phyloP scores from a whole-genome alignment of 1,139 yeast species.

The Yamadazyma atlantica region DNA sequence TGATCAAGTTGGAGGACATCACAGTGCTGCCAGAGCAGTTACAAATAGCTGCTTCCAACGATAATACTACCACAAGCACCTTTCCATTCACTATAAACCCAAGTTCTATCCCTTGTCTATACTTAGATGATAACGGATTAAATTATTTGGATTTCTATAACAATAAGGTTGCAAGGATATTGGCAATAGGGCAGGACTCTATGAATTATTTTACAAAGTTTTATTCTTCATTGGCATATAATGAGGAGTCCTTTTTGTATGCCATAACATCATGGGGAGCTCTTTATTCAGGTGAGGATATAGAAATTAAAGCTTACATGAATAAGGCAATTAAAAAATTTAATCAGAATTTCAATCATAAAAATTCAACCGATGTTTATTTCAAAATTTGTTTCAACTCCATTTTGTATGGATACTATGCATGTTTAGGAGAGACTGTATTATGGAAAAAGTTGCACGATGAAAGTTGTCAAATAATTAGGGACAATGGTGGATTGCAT shows the following conservation, averaged over 20 bases:
- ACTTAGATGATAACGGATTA: conserved; percentile 18
- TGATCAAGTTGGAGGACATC: background rate
- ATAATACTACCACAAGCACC: background rate
- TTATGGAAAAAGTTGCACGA: conserved; percentile 32
- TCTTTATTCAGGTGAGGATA: conserved; percentile 20
- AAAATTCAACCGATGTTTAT: conserved; percentile 5
- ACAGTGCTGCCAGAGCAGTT: background rate
- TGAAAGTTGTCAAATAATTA: conserved; percentile 42
- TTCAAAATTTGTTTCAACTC: conserved; percentile 11
- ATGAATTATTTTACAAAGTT: conserved; percentile 46
- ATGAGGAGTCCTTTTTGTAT: conserved; percentile 39
- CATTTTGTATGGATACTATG: conserved; percentile 15
- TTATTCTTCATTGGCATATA: conserved; percentile 38
- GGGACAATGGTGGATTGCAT: conserved; percentile 55
- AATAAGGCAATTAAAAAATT: conserved; percentile 16
- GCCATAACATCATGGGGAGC: conserved; percentile 50
- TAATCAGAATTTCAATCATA: conserved; percentile 7
- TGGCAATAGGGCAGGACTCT: conserved; percentile 30
- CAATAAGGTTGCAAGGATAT: conserved; percentile 19
- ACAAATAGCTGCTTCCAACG: background rate
- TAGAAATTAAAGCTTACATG: conserved; percentile 20
- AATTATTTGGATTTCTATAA: conserved; percentile 19
- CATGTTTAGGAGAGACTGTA: conserved; percentile 44
- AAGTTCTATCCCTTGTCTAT: conserved; percentile 8
- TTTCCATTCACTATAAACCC: conserved; percentile 1